A percentile compares a stretch with the other conserved stretches of the same genome.
phyloP scores from a whole-genome alignment of 148 eudicot species.

The Persicaria tinctoria region DNA sequence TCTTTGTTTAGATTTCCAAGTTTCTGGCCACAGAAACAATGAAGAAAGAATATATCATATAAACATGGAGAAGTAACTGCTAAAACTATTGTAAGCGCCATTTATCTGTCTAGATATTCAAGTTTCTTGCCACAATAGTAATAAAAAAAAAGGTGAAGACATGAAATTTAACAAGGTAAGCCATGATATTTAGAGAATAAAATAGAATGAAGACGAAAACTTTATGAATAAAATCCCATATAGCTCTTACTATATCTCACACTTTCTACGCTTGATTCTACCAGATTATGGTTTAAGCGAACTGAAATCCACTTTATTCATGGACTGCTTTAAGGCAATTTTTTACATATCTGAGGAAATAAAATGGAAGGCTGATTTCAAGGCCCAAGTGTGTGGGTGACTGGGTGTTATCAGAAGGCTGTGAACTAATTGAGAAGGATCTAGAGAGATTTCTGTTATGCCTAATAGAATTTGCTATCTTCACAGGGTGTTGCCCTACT shows the following conservation, averaged over 20 bases:
- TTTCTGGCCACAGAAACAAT: constrained; percentile 26
- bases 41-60: not conserved
- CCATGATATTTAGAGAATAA: not conserved
- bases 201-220: not conserved
- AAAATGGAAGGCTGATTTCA: no score
- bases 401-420: no score
- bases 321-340: not conserved
- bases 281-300: not conserved
- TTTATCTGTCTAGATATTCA: constrained; percentile 47
- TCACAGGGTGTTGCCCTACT: no score
- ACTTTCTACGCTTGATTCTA: not conserved
- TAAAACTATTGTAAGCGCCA: constrained; percentile 50
- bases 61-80: not conserved
- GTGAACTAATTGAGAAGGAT: no score
- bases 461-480: no score
- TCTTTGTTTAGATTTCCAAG: constrained; percentile 53
- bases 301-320: not conserved
- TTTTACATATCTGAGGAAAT: not conserved
- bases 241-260: not conserved
- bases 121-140: constrained; percentile 24
- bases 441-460: no score
- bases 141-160: constrained; percentile 3
- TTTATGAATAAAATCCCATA: not conserved
- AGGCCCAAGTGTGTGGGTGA: no score
- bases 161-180: not conserved